Evolutionary conservation across 768 basidiomycete species (phyloP).

Genomic region (Boletus reticulatus): DNA sequence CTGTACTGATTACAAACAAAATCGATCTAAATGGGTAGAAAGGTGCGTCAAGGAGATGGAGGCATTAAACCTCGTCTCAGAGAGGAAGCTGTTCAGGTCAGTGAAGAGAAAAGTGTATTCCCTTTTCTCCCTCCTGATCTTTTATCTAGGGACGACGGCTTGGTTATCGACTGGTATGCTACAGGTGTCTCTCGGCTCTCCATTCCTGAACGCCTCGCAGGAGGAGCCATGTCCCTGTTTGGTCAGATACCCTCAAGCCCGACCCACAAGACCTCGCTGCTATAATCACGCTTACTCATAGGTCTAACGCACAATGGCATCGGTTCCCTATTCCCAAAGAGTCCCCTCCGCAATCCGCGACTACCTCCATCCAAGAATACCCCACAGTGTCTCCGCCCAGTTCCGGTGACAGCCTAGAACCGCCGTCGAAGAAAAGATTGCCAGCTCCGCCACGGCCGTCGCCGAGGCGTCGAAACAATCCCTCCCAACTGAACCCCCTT

Average conservation of each 20-base stretch:
- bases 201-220: slow-evolving; percentile 13
- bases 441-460: slow-evolving; percentile 21
- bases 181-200: background rate
- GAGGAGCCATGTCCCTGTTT: slow-evolving; percentile 30
- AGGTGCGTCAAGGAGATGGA: slow-evolving; percentile 19
- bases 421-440: slow-evolving; percentile 10
- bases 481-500: background rate
- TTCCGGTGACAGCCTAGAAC: background rate
- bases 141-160: slow-evolving; percentile 27
- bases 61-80: slow-evolving; percentile 19
- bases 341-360: background rate
- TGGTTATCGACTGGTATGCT: slow-evolving; percentile 31
- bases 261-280: slow-evolving; percentile 27
- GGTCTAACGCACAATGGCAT: slow-evolving; percentile 21
- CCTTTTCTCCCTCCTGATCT: background rate
- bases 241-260: slow-evolving; percentile 32
- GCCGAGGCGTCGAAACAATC: slow-evolving; percentile 6
- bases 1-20: slow-evolving; percentile 14
- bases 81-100: slow-evolving; percentile 28
- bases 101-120: background rate
- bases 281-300: slow-evolving; percentile 24
- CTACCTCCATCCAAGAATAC: background rate
- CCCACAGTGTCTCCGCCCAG: background rate
- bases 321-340: background rate
- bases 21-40: slow-evolving; percentile 23